A percentile compares a stretch with the other conserved stretches of the same genome.
phyloP scores from a whole-genome alignment of 352 stramenopile genomes.

The Phytopythium vexans region DNA sequence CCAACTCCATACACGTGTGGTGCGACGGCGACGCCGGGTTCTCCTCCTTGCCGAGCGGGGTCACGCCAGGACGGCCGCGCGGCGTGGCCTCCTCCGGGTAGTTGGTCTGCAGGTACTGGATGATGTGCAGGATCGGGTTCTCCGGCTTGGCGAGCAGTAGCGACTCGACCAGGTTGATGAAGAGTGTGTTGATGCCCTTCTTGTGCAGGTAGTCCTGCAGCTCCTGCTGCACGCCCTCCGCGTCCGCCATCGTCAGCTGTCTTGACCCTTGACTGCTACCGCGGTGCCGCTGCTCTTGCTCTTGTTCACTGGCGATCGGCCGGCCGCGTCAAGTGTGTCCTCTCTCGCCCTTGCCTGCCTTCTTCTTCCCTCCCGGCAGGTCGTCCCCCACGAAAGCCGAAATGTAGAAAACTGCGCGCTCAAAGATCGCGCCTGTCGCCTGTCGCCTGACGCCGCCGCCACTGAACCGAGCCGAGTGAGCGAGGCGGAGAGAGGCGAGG shows the following conservation, averaged over 20 bases:
- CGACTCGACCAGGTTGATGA: constrained; percentile 91
- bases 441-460: too few species aligned
- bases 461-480: too few species aligned
- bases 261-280: too few species aligned
- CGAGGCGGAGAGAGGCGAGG: too few species aligned
- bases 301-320: background rate
- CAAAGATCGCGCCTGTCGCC: too few species aligned
- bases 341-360: too few species aligned
- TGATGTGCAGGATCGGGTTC: constrained; percentile 87
- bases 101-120: constrained; percentile 88
- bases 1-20: constrained; percentile 17
- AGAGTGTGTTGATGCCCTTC: constrained; percentile 91
- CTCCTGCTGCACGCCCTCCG: constrained; percentile 86
- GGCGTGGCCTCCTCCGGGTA: constrained; percentile 79
- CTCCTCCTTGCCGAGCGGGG: constrained; percentile 26
- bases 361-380: too few species aligned
- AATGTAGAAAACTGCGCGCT: too few species aligned
- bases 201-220: constrained; percentile 90
- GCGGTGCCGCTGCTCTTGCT: too few species aligned
- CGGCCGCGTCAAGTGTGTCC: background rate
- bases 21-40: constrained; percentile 42
- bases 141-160: constrained; percentile 87
- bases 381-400: too few species aligned
- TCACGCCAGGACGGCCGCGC: constrained; percentile 26
- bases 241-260: constrained; percentile 58